Conservation (phyloP, 192 early-diverging fungal species). For the Coemansia asiatica region DNA sequence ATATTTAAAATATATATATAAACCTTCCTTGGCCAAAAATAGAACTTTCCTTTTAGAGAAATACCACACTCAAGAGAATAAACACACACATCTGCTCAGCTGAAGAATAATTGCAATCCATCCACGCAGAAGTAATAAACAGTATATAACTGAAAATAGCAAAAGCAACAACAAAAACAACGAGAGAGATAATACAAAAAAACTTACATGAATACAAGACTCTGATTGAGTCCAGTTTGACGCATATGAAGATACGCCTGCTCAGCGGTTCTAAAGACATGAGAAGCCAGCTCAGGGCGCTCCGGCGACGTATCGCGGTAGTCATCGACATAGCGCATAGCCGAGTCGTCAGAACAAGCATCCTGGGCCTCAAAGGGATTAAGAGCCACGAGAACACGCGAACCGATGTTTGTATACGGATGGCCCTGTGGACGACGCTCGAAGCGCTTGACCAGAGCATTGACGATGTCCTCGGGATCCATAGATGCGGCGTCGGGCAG, state of each 20-base stretch:
- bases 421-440: constrained; percentile 50
- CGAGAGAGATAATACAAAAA: constrained; percentile 3
- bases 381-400: constrained; percentile 68
- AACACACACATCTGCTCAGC: constrained; percentile 57
- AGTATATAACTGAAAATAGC: constrained; percentile 48
- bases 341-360: constrained; percentile 58
- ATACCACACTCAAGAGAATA: neutral
- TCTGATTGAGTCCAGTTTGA: constrained; percentile 70
- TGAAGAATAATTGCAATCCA: neutral
- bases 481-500: constrained; percentile 41
- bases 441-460: constrained; percentile 47
- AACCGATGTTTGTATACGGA: constrained; percentile 71
- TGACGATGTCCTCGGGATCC: constrained; percentile 48
- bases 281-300: constrained; percentile 57
- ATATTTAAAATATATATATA: too few species aligned
- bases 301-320: constrained; percentile 63
- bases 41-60: neutral
- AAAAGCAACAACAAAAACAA: constrained; percentile 7
- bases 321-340: constrained; percentile 73
- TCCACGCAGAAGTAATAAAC: constrained; percentile 6
- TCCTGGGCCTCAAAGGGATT: constrained; percentile 64
- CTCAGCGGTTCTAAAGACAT: constrained; percentile 71
- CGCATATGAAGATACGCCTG: constrained; percentile 74
- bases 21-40: constrained; percentile 75
- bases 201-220: constrained; percentile 61